These are phyloP conservation scores for Gaillardinia entomophila DNA, from an alignment of 805 yeast species.

Conservation along the genomic window DNA sequence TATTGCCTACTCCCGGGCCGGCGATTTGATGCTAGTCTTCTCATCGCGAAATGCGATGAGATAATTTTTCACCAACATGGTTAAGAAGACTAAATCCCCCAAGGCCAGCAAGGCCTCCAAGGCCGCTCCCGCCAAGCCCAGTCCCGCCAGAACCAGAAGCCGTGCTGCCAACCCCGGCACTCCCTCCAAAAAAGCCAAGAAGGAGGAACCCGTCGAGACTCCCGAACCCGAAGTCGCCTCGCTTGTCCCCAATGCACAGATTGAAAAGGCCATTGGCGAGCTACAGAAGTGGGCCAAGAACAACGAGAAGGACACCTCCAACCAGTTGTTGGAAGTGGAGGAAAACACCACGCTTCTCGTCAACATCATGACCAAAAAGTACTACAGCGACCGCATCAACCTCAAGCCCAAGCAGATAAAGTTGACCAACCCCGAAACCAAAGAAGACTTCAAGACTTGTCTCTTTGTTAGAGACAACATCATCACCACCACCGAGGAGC, in stretches of 20 bases:
- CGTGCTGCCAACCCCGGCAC: too few species aligned
- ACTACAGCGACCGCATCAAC: conserved; percentile 52
- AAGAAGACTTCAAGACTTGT: conserved; percentile 43
- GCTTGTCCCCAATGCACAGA: conserved; percentile 9
- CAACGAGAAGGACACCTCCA: conserved; percentile 18
- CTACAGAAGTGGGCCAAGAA: conserved; percentile 48
- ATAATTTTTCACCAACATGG: conserved; percentile 18
- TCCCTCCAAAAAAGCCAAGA: not conserved
- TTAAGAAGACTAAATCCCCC: conserved; percentile 12
- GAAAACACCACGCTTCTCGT: conserved; percentile 48
- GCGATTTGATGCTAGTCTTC: too few species aligned
- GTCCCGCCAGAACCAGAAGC: too few species aligned
- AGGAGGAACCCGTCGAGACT: not conserved
- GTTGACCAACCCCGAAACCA: conserved; percentile 43
- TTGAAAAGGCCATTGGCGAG: conserved; percentile 53
- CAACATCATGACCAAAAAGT: conserved; percentile 61
- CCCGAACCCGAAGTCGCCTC: not conserved
- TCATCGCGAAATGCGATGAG: conserved; percentile 3
- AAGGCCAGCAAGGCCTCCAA: not conserved
- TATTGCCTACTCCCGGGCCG: too few species aligned
- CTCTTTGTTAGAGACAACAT: conserved; percentile 61
- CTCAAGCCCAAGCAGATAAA: conserved; percentile 50
- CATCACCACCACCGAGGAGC: conserved; percentile 37
- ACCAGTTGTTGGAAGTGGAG: conserved; percentile 18
- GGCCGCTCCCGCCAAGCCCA: not conserved